phyloP scores from a whole-genome alignment of 2,329 filamentous ascomycete species.

The Cytospora paraplurivora region DNA sequence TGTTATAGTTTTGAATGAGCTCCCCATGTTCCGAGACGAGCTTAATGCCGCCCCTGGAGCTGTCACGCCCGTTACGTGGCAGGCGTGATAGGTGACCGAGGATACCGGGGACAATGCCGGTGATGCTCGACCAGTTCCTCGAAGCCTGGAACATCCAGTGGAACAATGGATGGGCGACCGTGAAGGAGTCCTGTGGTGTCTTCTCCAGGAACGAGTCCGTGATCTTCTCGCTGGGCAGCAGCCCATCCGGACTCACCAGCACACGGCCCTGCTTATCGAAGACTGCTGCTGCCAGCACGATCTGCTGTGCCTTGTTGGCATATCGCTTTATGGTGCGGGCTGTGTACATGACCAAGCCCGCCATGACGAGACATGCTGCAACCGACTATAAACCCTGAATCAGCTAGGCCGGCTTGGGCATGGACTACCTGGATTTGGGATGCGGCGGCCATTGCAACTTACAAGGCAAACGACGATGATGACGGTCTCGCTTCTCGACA shows the following conservation, averaged over 20 bases:
- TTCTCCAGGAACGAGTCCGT: slow-evolving; percentile 75
- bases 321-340: slow-evolving; percentile 55
- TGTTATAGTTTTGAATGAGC: slow-evolving; percentile 69
- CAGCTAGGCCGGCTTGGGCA: slow-evolving; percentile 13
- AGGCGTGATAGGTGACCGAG: slow-evolving; percentile 64
- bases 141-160: slow-evolving; percentile 86
- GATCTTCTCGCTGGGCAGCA: slow-evolving; percentile 73
- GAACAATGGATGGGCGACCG: slow-evolving; percentile 75
- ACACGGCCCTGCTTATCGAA: slow-evolving; percentile 69
- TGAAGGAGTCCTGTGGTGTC: slow-evolving; percentile 68
- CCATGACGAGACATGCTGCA: slow-evolving; percentile 61
- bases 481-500: slow-evolving; percentile 66
- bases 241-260: slow-evolving; percentile 69
- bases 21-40: slow-evolving; percentile 57
- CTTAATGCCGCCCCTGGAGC: slow-evolving; percentile 42
- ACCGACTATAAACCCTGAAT: slow-evolving; percentile 53
- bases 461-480: slow-evolving; percentile 74
- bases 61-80: slow-evolving; percentile 42
- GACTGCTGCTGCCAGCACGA: slow-evolving; percentile 61
- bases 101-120: slow-evolving; percentile 72
- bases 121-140: slow-evolving; percentile 72
- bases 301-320: slow-evolving; percentile 62
- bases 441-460: slow-evolving; percentile 36
- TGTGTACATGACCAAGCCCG: slow-evolving; percentile 56
- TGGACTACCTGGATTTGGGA: slow-evolving; percentile 5